Evolutionary conservation across 2,329 filamentous ascomycete species (phyloP).

Genomic region (Aspergillus unguis): DNA sequence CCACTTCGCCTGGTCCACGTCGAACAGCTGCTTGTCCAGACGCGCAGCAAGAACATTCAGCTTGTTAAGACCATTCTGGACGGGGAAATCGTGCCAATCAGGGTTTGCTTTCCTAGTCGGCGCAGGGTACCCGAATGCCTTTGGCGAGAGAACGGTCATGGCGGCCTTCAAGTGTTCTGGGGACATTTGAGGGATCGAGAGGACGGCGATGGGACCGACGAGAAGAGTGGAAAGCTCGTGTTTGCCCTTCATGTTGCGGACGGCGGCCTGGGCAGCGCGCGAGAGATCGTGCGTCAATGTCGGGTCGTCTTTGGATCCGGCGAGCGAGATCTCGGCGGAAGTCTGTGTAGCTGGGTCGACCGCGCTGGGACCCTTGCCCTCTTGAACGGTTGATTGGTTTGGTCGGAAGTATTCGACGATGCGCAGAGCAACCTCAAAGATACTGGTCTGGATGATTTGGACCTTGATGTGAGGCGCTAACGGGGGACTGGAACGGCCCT

Average conservation of each 20-base stretch:
- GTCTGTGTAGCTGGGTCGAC: slow-evolving; percentile 27
- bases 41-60: slow-evolving; percentile 81
- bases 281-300: slow-evolving; percentile 59
- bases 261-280: slow-evolving; percentile 50
- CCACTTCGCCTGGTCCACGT: slow-evolving; percentile 68
- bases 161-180: slow-evolving; percentile 80
- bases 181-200: slow-evolving; percentile 78
- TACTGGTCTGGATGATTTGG: slow-evolving; percentile 82
- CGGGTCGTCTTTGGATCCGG: slow-evolving; percentile 36
- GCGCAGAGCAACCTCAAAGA: slow-evolving; percentile 79
- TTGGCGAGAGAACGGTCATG: slow-evolving; percentile 72
- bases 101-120: slow-evolving; percentile 74
- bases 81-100: slow-evolving; percentile 72
- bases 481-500: slow-evolving; percentile 39
- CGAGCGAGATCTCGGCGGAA: slow-evolving; percentile 27
- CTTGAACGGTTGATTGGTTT: slow-evolving; percentile 29
- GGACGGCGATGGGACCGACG: slow-evolving; percentile 72
- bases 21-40: slow-evolving; percentile 81
- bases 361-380: slow-evolving; percentile 1
- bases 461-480: slow-evolving; percentile 66
- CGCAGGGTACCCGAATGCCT: slow-evolving; percentile 68
- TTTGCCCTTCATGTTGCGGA: slow-evolving; percentile 49
- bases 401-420: slow-evolving; percentile 79
- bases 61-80: slow-evolving; percentile 82
- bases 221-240: slow-evolving; percentile 71